A percentile compares a stretch with the other conserved stretches of the same genome.
Evolutionary conservation across 1,139 yeast species (phyloP).

Genomic region (Meyerozyma guilliermondii): DNA sequence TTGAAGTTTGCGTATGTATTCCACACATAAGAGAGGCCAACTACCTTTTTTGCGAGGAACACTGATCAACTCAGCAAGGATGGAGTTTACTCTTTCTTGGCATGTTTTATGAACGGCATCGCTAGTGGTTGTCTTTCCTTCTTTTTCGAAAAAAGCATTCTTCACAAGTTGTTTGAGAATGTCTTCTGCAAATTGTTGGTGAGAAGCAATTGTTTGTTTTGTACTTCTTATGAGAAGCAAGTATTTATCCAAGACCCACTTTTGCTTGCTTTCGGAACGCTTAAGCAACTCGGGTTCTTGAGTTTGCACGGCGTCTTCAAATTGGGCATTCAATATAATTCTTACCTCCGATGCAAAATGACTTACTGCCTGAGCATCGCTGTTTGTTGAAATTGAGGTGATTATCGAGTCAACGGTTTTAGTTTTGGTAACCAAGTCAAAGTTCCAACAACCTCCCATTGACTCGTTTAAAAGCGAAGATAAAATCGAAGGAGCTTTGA

Average conservation of each 20-base stretch:
- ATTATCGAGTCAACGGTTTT: slow-evolving; percentile 57
- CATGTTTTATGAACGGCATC: slow-evolving; percentile 35
- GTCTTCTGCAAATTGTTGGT: slow-evolving; percentile 39
- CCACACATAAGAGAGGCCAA: slow-evolving; percentile 50
- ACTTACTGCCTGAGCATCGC: slow-evolving; percentile 3
- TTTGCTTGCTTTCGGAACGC: slow-evolving; percentile 31
- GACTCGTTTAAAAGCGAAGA: slow-evolving; percentile 44
- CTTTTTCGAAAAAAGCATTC: slow-evolving; percentile 50
- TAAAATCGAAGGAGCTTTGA: slow-evolving; percentile 45
- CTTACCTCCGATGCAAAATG: slow-evolving; percentile 10
- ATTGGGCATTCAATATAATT: slow-evolving; percentile 20
- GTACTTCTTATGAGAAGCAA: slow-evolving; percentile 53
- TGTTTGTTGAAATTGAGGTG: slow-evolving; percentile 24
- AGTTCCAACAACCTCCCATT: slow-evolving; percentile 61
- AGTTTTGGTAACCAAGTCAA: slow-evolving; percentile 74
- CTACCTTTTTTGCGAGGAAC: slow-evolving; percentile 36
- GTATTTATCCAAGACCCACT: slow-evolving; percentile 67
- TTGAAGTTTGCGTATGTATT: slow-evolving; percentile 24
- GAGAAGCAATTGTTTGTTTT: slow-evolving; percentile 20
- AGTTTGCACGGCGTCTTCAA: slow-evolving; percentile 16
- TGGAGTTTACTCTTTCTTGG: slow-evolving; percentile 59
- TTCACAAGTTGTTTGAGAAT: slow-evolving; percentile 48
- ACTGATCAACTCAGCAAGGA: slow-evolving; percentile 55
- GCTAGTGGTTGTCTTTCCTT: slow-evolving; percentile 17
- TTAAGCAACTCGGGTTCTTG: slow-evolving; percentile 13